Evolutionary conservation across 768 basidiomycete genomes (phyloP).

Genomic region (Multifurca ochricompacta): DNA sequence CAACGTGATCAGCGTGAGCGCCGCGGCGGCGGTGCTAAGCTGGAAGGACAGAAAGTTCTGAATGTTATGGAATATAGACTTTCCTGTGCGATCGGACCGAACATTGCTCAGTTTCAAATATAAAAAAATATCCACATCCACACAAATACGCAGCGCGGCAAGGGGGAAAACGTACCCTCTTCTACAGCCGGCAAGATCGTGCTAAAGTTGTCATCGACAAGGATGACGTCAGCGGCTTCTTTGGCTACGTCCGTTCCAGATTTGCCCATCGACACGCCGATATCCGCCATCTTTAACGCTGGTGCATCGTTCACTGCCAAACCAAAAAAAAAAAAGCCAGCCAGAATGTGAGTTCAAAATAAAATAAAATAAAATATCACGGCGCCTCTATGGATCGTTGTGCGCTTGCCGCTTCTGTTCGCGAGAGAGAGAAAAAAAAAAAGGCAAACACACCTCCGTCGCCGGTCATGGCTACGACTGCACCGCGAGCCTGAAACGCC

Average conservation of each 20-base stretch:
- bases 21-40: conserved; percentile 94
- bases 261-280: conserved; percentile 96
- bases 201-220: conserved; percentile 95
- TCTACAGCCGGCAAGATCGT: conserved; percentile 92
- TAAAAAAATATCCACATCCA: background rate
- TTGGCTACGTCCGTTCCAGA: conserved; percentile 99
- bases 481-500: conserved; percentile 84
- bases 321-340: background rate
- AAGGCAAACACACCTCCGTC: conserved; percentile 67
- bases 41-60: conserved; percentile 98
- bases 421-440: background rate
- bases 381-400: too few relatives aligned
- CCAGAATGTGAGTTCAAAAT: too few relatives aligned
- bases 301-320: conserved; percentile 86
- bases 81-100: conserved; percentile 39
- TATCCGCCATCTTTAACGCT: conserved; percentile 95
- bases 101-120: conserved; percentile 16
- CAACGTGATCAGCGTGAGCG: conserved; percentile 88
- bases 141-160: background rate
- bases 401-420: too few relatives aligned
- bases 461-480: conserved; percentile 95
- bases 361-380: too few relatives aligned
- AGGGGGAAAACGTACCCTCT: conserved; percentile 49
- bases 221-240: conserved; percentile 94
- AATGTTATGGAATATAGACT: conserved; percentile 98